These are phyloP conservation scores for Gynochthodes officinalis DNA, from an alignment of 257 asterid species.

Conservation along the genomic window DNA sequence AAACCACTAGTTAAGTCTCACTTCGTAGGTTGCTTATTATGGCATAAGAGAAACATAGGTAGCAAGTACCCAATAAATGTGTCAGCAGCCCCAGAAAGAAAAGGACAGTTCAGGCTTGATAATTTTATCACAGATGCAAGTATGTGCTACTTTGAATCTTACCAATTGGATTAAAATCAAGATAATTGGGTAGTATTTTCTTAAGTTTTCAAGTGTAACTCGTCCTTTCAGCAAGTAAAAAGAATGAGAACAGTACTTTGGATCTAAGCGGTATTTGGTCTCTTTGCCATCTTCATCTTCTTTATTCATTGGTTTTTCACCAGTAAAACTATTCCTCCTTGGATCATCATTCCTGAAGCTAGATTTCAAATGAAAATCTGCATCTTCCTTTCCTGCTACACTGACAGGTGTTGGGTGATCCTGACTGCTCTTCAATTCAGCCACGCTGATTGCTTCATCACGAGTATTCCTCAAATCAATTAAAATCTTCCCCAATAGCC, in stretches of 20 bases:
- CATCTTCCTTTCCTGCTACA: slow-evolving; percentile 50
- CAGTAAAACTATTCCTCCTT: slow-evolving; percentile 75
- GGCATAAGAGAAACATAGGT: not conserved
- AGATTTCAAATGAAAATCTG: slow-evolving; percentile 44
- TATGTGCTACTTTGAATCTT: not conserved
- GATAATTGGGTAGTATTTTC: not conserved
- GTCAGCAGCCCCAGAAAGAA: not conserved
- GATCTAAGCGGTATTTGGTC: slow-evolving; percentile 91
- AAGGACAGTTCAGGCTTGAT: not conserved
- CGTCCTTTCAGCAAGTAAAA: not conserved
- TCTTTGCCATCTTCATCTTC: slow-evolving; percentile 88
- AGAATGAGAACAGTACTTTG: slow-evolving; percentile 44
- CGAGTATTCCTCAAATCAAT: slow-evolving; percentile 86
- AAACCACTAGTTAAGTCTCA: slow-evolving; percentile 4
- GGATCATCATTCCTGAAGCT: slow-evolving; percentile 49
- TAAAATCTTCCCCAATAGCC: slow-evolving; percentile 82
- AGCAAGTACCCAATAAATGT: not conserved
- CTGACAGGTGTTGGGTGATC: slow-evolving; percentile 38
- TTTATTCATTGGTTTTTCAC: slow-evolving; percentile 81
- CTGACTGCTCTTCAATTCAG: slow-evolving; percentile 70
- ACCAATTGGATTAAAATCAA: not conserved
- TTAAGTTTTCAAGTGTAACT: not conserved
- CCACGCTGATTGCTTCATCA: slow-evolving; percentile 85
- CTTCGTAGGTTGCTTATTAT: not conserved
- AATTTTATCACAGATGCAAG: not conserved